Evolutionary conservation across 2,329 filamentous ascomycete species (phyloP).

Genomic region (Beauveria caledonica): DNA sequence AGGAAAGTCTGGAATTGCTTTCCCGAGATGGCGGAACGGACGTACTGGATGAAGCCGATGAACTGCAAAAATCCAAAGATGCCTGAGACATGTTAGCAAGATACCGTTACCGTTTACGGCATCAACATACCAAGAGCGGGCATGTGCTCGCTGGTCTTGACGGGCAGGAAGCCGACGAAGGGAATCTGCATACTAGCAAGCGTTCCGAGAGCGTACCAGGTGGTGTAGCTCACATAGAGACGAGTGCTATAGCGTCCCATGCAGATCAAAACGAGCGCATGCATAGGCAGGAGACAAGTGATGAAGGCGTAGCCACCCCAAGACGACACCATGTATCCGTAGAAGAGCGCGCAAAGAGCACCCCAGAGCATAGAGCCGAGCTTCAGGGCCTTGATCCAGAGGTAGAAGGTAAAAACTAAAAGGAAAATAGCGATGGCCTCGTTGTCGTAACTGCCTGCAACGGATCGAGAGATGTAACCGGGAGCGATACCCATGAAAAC

Average conservation of each 20-base stretch:
- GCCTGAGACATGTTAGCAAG: slow-evolving; percentile 41
- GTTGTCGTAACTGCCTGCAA: slow-evolving; percentile 98
- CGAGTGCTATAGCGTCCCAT: slow-evolving; percentile 96
- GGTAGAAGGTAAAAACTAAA: slow-evolving; percentile 94
- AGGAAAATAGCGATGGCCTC: slow-evolving; percentile 99
- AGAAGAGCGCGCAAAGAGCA: slow-evolving; percentile 87
- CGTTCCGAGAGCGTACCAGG: slow-evolving; percentile 94
- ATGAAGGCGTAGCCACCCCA: slow-evolving; percentile 99
- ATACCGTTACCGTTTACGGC: neutral
- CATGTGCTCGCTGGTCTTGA: slow-evolving; percentile 98
- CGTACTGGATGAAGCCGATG: slow-evolving; percentile 83
- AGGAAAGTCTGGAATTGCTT: slow-evolving; percentile 93
- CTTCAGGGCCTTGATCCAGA: slow-evolving; percentile 99
- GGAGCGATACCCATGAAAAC: slow-evolving; percentile 96
- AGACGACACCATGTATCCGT: slow-evolving; percentile 99
- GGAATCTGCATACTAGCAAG: slow-evolving; percentile 98
- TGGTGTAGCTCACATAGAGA: slow-evolving; percentile 93
- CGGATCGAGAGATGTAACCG: slow-evolving; percentile 95
- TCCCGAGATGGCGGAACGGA: slow-evolving; percentile 79
- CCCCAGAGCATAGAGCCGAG: slow-evolving; percentile 95
- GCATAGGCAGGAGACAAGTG: slow-evolving; percentile 89
- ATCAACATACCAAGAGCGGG: slow-evolving; percentile 68
- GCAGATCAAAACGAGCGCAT: slow-evolving; percentile 86
- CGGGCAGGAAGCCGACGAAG: slow-evolving; percentile 93
- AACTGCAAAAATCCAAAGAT: slow-evolving; percentile 95